A percentile compares a stretch with the other conserved stretches of the same genome.
phyloP scores from a whole-genome alignment of 192 early-diverging fungal species.

The Mortierella hygrophila region DNA sequence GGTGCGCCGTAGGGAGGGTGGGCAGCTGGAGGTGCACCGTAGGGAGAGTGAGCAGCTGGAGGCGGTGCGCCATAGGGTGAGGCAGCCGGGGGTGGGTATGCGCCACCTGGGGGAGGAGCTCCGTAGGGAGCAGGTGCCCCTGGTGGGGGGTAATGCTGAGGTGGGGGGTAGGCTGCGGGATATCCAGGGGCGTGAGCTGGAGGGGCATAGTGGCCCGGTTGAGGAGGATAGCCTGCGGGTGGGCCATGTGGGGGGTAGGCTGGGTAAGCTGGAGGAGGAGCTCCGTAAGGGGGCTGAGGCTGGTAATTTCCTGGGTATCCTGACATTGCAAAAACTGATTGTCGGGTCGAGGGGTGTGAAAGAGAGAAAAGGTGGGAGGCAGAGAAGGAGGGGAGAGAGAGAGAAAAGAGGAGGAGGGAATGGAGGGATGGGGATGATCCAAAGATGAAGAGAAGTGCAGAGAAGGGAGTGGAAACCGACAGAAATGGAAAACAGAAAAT shows the following conservation, averaged over 20 bases:
- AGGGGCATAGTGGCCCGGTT: not conserved
- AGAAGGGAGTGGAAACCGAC: not conserved
- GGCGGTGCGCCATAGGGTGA: slow-evolving; percentile 29
- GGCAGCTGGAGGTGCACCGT: slow-evolving; percentile 7
- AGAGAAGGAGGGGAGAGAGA: not conserved
- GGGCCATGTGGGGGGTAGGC: slow-evolving; percentile 7
- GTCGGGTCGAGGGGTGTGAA: not conserved
- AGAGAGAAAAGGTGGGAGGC: not conserved
- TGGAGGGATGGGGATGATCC: not conserved
- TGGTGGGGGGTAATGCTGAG: slow-evolving; percentile 25
- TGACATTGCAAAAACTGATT: slow-evolving; percentile 8
- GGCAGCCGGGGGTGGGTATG: slow-evolving; percentile 14
- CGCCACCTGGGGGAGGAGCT: slow-evolving; percentile 4
- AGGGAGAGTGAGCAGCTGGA: not conserved
- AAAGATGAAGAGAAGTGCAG: not conserved
- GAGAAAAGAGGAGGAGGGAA: not conserved
- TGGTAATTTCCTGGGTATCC: slow-evolving; percentile 39
- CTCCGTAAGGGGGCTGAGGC: slow-evolving; percentile 17
- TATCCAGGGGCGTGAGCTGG: slow-evolving; percentile 8
- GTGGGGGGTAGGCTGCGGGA: slow-evolving; percentile 4
- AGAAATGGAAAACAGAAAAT: too few relatives aligned
- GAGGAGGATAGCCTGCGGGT: slow-evolving; percentile 23
- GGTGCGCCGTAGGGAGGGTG: slow-evolving; percentile 13
- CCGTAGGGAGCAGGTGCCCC: slow-evolving; percentile 8
- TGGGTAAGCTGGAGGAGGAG: not conserved